A percentile compares a stretch with the other conserved stretches of the same genome.
These are phyloP conservation scores for Naumovozyma baii DNA, from an alignment of 805 yeast species.

Conservation along the genomic window DNA sequence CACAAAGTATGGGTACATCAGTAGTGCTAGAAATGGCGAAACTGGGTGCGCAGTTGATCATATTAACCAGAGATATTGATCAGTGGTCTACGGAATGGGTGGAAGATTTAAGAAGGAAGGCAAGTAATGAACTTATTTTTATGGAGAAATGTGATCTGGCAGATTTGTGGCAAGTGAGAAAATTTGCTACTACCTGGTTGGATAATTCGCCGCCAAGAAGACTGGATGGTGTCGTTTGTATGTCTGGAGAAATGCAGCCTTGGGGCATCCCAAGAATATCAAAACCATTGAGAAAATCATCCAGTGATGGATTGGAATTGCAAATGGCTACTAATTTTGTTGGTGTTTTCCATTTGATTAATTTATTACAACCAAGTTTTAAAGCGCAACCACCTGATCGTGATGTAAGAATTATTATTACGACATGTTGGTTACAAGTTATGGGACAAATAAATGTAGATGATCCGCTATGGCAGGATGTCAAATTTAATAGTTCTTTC, in stretches of 20 bases:
- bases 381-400: constrained; percentile 90
- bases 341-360: constrained; percentile 72
- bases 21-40: constrained; percentile 64
- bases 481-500: constrained; percentile 59
- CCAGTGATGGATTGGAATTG: constrained; percentile 75
- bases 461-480: constrained; percentile 55
- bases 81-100: constrained; percentile 75
- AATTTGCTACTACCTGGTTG: constrained; percentile 90
- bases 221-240: constrained; percentile 79
- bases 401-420: constrained; percentile 75
- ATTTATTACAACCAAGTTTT: constrained; percentile 71
- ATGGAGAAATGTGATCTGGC: constrained; percentile 84
- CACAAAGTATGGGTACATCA: constrained; percentile 72
- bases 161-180: constrained; percentile 64
- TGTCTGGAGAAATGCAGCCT: constrained; percentile 80
- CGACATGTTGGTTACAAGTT: constrained; percentile 71
- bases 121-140: constrained; percentile 67
- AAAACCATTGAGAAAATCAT: constrained; percentile 44
- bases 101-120: constrained; percentile 60
- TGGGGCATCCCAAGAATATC: constrained; percentile 33
- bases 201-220: constrained; percentile 86
- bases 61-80: constrained; percentile 58
- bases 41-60: constrained; percentile 77
- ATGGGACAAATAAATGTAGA: constrained; percentile 54
- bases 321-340: constrained; percentile 79